Evolutionary conservation across 2,329 filamentous ascomycete species (phyloP).

Genomic region (Corynespora cassiicola): DNA sequence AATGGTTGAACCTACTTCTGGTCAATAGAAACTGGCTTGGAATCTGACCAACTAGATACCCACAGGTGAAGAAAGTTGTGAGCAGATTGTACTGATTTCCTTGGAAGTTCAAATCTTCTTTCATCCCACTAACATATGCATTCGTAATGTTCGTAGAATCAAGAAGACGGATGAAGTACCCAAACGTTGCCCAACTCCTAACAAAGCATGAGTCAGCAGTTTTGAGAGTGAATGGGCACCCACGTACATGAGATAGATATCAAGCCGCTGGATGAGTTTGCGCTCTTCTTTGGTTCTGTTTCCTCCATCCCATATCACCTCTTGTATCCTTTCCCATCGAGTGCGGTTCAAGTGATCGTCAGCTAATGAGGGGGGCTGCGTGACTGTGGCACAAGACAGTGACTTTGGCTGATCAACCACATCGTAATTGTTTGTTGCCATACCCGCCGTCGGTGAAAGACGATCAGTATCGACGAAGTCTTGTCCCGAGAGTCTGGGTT

Average conservation of each 20-base stretch:
- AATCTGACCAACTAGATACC: slow-evolving; percentile 20
- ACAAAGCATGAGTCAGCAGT: too few species aligned
- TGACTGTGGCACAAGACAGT: neutral
- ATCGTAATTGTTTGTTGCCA: slow-evolving; percentile 2
- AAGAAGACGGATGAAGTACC: slow-evolving; percentile 25
- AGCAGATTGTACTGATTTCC: slow-evolving; percentile 24
- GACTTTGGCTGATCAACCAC: slow-evolving; percentile 4
- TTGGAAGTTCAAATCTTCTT: slow-evolving; percentile 23
- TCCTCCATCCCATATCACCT: slow-evolving; percentile 13
- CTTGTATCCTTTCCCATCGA: slow-evolving; percentile 12
- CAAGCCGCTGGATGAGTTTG: slow-evolving; percentile 23
- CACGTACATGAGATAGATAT: slow-evolving; percentile 20
- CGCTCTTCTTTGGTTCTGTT: slow-evolving; percentile 19
- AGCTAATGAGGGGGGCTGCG: neutral
- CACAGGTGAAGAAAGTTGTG: slow-evolving; percentile 17
- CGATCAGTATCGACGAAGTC: too few species aligned
- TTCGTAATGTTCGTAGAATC: slow-evolving; percentile 26
- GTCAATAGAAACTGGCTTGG: slow-evolving; percentile 20
- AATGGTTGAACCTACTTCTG: slow-evolving; percentile 2
- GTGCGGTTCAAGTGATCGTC: slow-evolving; percentile 3
- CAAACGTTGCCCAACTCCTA: slow-evolving; percentile 19
- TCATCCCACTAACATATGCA: slow-evolving; percentile 27
- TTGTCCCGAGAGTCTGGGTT: too few species aligned
- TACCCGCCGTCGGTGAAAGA: too few species aligned
- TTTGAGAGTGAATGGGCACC: neutral